Evolutionary conservation across 768 basidiomycete genomes (phyloP).

Genomic region (Suillus subluteus): DNA sequence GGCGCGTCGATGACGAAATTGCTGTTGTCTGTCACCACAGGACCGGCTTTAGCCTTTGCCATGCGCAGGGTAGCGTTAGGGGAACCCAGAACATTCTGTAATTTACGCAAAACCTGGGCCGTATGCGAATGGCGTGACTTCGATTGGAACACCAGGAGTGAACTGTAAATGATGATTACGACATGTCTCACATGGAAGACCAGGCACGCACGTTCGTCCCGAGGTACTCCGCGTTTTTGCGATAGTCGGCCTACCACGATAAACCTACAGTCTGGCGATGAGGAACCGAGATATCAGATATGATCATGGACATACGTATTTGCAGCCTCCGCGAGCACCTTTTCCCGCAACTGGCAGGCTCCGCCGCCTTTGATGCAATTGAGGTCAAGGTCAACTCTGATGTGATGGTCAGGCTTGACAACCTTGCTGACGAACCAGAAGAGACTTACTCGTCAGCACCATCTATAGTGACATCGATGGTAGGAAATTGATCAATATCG

Average conservation of each 20-base stretch:
- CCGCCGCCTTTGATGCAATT: constrained; percentile 98
- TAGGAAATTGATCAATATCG: constrained; percentile 86
- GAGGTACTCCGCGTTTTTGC: constrained; percentile 85
- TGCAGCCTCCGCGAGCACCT: constrained; percentile 96
- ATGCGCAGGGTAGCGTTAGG: constrained; percentile 83
- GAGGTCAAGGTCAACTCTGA: constrained; percentile 80
- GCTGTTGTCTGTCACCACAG: constrained; percentile 95
- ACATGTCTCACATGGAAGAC: constrained; percentile 1
- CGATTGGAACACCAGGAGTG: constrained; percentile 88
- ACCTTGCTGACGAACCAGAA: neutral
- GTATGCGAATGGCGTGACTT: constrained; percentile 97
- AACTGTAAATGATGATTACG: constrained; percentile 51
- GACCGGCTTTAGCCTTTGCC: constrained; percentile 93
- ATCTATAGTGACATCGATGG: constrained; percentile 95
- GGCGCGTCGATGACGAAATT: constrained; percentile 98
- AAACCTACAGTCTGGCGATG: constrained; percentile 53
- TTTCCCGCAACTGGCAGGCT: constrained; percentile 95
- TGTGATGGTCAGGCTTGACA: neutral
- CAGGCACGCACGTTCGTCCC: constrained; percentile 73
- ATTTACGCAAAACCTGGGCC: constrained; percentile 79
- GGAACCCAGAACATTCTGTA: constrained; percentile 62
- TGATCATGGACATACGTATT: constrained; percentile 54
- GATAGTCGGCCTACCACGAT: constrained; percentile 92
- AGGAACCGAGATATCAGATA: neutral
- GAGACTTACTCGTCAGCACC: constrained; percentile 90